A percentile compares a stretch with the other conserved stretches of the same genome.
Conservation (phyloP, 495 filamentous ascomycete species). For the Penicillium odoratum region DNA sequence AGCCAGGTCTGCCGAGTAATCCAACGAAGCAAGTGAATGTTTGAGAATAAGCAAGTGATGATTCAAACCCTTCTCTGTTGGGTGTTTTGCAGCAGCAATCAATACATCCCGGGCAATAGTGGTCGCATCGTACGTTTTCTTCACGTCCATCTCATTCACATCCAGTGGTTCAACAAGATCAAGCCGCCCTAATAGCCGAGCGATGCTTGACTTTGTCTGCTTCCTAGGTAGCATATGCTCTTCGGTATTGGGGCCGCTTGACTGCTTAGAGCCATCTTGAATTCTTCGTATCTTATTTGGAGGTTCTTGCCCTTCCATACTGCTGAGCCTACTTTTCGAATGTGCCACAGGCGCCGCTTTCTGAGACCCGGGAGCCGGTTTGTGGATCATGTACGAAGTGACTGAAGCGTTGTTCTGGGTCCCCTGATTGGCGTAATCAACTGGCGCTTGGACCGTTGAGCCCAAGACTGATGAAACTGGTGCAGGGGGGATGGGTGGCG, state of each 20-base stretch:
- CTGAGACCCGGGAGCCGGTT: no score
- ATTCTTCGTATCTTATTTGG: constrained; percentile 6
- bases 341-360: not conserved
- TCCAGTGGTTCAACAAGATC: constrained; percentile 47
- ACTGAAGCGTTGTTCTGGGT: no score
- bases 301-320: not conserved
- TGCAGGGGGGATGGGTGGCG: not conserved
- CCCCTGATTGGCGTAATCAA: no score
- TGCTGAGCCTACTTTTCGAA: not conserved
- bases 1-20: constrained; percentile 51
- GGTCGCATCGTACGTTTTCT: constrained; percentile 55
- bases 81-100: constrained; percentile 59
- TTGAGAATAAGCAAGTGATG: constrained; percentile 55
- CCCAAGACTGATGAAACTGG: not conserved
- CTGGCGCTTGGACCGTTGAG: no score
- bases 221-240: not conserved
- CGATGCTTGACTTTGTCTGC: not conserved
- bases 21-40: constrained; percentile 40
- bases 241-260: not conserved
- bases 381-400: no score
- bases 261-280: constrained; percentile 7
- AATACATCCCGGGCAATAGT: constrained; percentile 69
- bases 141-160: constrained; percentile 38
- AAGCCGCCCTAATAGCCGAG: not conserved
- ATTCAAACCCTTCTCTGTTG: constrained; percentile 57